Base-by-base conservation (phyloP, 257 asterid species). In the Nicotiana benthamiana region DNA sequence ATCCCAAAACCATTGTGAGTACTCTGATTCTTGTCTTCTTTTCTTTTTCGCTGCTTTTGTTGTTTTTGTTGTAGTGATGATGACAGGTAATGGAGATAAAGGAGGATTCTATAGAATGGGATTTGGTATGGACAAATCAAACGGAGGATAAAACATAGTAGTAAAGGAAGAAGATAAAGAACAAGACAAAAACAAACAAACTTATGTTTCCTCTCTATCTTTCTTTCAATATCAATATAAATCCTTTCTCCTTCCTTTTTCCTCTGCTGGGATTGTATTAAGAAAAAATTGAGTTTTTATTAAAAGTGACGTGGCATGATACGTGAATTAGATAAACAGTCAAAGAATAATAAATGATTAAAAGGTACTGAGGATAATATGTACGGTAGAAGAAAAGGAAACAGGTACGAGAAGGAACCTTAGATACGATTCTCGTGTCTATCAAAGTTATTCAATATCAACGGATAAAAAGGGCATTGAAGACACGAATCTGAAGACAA, bases 1-100 rank as follows among this genome's bases (percentile, higher is more conserved):
- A 96, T 59, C 97, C 96, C 88, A 92, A 85, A 82, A 92, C 97
- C 97, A 95, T 95, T 74, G 80, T 87, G 36, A 79, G 77, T 48
- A 10, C 36, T 80, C 70, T 54, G 64, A 9, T 52, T 26, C 30
- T 9, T 59, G 53, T 79, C 59, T 43, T 48, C 13, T 5, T 11
- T 9, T 34, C 12, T 67, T 30, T 36, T 51, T 59, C 40, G 32
- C 34, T 72, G 66, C 78, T 53, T 75, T 59, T 52, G 32, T 46
- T 72, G 66, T 80, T 53, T 75, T 34, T 28, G 65, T 48, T 24
- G 86, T n/a, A 52, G 78, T 64, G 30, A 79, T 60, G 46, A 78
- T 57, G 61, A 54, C 18, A 3, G 79, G 18, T 11, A 77, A 80
- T n/a, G 51, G 75, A 43, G 79, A 48, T 9, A 27, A 1, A 43